Evolutionary conservation across 164 flowering plant species (phyloP).

Genomic region (Kalanchoe fedtschenkoi): DNA sequence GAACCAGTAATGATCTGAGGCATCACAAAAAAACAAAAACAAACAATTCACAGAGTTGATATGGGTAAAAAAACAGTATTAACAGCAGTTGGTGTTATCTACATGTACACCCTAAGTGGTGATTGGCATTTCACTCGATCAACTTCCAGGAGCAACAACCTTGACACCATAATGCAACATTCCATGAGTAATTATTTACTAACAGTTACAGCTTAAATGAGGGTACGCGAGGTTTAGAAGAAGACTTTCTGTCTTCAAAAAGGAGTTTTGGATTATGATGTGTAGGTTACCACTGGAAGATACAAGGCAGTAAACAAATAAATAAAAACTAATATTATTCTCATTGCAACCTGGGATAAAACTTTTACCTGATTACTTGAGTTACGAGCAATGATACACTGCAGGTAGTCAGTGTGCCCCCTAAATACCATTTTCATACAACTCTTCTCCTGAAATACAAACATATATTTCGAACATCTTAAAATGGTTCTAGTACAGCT

Average conservation of each 20-base stretch:
- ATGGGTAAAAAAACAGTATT: neutral
- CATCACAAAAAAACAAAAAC: slow-evolving; percentile 4
- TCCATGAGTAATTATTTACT: neutral
- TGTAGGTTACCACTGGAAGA: neutral
- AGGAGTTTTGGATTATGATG: neutral
- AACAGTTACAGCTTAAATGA: neutral
- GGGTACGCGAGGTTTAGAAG: neutral
- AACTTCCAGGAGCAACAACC: neutral
- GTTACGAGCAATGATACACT: slow-evolving; percentile 61
- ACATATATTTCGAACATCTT: slow-evolving; percentile 4
- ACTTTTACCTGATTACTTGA: slow-evolving; percentile 57
- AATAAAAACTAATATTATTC: neutral
- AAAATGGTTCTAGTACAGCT: neutral
- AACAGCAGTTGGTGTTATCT: neutral
- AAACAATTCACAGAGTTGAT: neutral
- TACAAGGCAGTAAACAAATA: neutral
- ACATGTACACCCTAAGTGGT: neutral
- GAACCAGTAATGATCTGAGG: slow-evolving; percentile 88
- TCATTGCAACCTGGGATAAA: neutral
- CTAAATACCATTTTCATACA: slow-evolving; percentile 62
- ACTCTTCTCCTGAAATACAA: slow-evolving; percentile 52
- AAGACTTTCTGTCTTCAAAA: neutral
- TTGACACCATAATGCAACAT: neutral
- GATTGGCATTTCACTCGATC: neutral
- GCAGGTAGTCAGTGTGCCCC: slow-evolving; percentile 90